These are phyloP conservation scores for Pelargonium nanum DNA, from an alignment of 345 rosid genomes.

Conservation along the genomic window DNA sequence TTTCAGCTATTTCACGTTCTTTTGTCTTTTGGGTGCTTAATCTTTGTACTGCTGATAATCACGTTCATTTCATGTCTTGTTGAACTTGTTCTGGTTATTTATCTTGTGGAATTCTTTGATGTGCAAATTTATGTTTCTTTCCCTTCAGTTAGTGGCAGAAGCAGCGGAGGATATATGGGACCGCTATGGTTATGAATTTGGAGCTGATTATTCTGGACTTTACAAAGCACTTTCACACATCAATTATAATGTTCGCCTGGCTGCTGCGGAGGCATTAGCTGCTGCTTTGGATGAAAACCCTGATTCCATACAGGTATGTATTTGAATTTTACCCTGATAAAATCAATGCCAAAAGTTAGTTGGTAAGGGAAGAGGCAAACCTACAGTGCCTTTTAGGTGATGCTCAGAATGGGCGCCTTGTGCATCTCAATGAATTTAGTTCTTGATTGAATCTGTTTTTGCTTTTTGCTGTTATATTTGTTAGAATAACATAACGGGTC, in stretches of 20 bases:
- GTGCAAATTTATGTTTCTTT: conserved; percentile 4
- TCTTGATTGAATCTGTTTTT: no score
- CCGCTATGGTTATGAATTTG: conserved; percentile 76
- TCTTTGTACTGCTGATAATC: no score
- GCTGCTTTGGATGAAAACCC: conserved; percentile 92
- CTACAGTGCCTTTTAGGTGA: neutral
- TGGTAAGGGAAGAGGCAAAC: neutral
- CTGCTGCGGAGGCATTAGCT: conserved; percentile 96
- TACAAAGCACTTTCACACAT: conserved; percentile 77
- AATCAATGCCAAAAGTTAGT: neutral
- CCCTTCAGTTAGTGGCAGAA: conserved; percentile 72
- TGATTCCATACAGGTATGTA: conserved; percentile 66
- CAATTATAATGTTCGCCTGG: conserved; percentile 73
- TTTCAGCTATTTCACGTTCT: neutral
- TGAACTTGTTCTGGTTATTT: neutral
- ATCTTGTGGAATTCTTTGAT: neutral
- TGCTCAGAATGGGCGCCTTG: no score
- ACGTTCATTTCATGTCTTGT: neutral
- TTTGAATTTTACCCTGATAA: neutral
- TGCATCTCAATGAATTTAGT: no score
- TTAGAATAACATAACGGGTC: no score
- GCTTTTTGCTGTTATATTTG: no score
- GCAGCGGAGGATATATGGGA: conserved; percentile 95
- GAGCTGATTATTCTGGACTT: conserved; percentile 85
- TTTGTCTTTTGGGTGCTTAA: no score